A percentile compares a stretch with the other conserved stretches of the same genome.
Conservation (phyloP, 2,329 filamentous ascomycete genomes). For the Colletotrichum kahawae region DNA sequence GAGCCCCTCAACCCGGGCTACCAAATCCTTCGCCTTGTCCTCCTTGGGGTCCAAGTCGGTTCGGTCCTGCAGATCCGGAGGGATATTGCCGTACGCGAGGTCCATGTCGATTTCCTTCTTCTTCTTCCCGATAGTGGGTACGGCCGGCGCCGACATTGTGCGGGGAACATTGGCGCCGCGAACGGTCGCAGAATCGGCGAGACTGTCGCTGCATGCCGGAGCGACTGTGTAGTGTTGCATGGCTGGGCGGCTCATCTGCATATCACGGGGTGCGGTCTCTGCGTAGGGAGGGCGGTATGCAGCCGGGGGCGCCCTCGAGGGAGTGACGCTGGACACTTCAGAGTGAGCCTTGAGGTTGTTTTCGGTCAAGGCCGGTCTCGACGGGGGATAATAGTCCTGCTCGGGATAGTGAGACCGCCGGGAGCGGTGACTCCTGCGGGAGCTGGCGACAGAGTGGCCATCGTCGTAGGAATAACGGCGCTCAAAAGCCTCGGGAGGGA, state of each 20-base stretch:
- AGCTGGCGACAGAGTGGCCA: slow-evolving; percentile 42
- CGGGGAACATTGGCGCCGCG: slow-evolving; percentile 37
- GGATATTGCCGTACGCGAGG: slow-evolving; percentile 86
- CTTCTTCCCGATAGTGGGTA: slow-evolving; percentile 31
- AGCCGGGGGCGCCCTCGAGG: slow-evolving; percentile 42
- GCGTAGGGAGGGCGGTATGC: slow-evolving; percentile 43
- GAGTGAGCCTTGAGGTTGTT: slow-evolving; percentile 58
- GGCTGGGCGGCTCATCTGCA: slow-evolving; percentile 35
- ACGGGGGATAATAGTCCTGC: slow-evolving; percentile 10
- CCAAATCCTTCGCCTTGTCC: slow-evolving; percentile 57
- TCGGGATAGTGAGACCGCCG: slow-evolving; percentile 37
- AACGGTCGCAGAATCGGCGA: slow-evolving; percentile 17
- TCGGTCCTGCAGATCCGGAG: slow-evolving; percentile 65
- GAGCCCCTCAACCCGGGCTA: slow-evolving; percentile 76
- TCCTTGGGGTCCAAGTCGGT: slow-evolving; percentile 57
- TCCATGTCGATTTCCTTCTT: slow-evolving; percentile 80
- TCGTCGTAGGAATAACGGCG: slow-evolving; percentile 37
- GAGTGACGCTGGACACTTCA: slow-evolving; percentile 55
- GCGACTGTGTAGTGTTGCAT: slow-evolving; percentile 23
- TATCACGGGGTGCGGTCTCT: slow-evolving; percentile 50
- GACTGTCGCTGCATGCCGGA: slow-evolving; percentile 29
- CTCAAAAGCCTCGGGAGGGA: slow-evolving; percentile 18
- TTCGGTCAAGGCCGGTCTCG: slow-evolving; percentile 51
- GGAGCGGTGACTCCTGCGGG: slow-evolving; percentile 46
- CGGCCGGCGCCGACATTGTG: slow-evolving; percentile 43